Base-by-base conservation (phyloP, 805 yeast species). In the Saccharomycopsis fodiens region DNA sequence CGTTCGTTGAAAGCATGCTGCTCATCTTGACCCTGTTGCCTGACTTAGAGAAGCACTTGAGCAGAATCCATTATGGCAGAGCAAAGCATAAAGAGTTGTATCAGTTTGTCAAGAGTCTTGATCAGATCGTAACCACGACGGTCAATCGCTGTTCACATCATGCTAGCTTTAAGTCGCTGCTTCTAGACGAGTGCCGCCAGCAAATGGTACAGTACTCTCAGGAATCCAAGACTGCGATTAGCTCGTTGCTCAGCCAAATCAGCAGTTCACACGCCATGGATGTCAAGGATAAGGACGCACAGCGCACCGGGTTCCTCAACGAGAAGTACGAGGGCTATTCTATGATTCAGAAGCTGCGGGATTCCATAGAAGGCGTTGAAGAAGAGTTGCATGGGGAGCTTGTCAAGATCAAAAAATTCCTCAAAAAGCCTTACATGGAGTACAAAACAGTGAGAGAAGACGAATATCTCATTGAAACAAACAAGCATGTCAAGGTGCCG, bases 391-490 rank as follows among this genome's bases (percentile, higher is more conserved):
- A 72, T 0, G 64, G 61, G 0, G 89, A 84, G 51, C 62, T 89
- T n/a, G 50, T 53, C 2, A 52, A 55, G 0, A 67, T 84, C 2
- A 65, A 76, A 41, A 57, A 48, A 1, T 40, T 69, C 0, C 59
- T 85, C 23, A 72, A 71, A 23, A 66, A 85, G 23, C 84, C 89
- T 0, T 66, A 73, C 34, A 57, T 83, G 44, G 65, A 70, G 17
- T 87, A 68, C 55, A 66, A 69, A 22, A 71, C 79, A 12, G 78
- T 74, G 45, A 70, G 74, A 42, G 80, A 78, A 43, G 84, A 82
- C 17, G 82, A 86, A 2, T 84, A 81, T 56, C 64, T 89, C 40
- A 71, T 93, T 19, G 96, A 89, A 55, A 79, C 91, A 0, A 66
- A 86, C 37, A 44, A 35, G 21, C 19, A 34, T 17, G n/a, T 21